Evolutionary conservation across 2,329 filamentous ascomycete genomes (phyloP).

Genomic region (Phaeosphaeria sp.): DNA sequence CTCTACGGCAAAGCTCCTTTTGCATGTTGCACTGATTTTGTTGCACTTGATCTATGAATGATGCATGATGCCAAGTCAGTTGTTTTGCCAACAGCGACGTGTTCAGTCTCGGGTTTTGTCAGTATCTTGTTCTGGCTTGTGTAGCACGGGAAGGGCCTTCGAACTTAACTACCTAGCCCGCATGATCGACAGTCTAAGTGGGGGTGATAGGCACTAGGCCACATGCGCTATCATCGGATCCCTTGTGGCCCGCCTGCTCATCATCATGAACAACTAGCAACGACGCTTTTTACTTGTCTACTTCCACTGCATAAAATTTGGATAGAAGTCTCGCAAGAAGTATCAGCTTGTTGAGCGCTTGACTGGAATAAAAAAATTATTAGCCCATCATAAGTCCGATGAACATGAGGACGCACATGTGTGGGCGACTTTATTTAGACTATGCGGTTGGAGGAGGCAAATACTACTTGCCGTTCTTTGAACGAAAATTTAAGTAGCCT

Average conservation of each 20-base stretch:
- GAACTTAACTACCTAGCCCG: background rate
- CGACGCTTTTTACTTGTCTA: background rate
- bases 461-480: background rate
- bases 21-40: too few species aligned
- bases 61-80: too few species aligned
- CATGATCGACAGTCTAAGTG: background rate
- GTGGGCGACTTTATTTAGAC: background rate
- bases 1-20: too few species aligned
- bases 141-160: background rate
- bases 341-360: background rate
- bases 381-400: background rate
- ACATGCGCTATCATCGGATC: background rate
- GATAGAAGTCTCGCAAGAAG: background rate
- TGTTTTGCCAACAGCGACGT: background rate
- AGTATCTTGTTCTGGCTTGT: background rate
- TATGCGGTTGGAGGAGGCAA: background rate
- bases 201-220: background rate
- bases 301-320: background rate
- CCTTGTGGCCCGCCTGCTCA: background rate
- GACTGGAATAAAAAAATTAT: background rate
- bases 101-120: background rate
- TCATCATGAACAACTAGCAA: background rate
- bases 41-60: too few species aligned
- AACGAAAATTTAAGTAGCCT: background rate
- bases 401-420: background rate